phyloP scores from a whole-genome alignment of 768 basidiomycete species.

The Filobasidium floriforme region DNA sequence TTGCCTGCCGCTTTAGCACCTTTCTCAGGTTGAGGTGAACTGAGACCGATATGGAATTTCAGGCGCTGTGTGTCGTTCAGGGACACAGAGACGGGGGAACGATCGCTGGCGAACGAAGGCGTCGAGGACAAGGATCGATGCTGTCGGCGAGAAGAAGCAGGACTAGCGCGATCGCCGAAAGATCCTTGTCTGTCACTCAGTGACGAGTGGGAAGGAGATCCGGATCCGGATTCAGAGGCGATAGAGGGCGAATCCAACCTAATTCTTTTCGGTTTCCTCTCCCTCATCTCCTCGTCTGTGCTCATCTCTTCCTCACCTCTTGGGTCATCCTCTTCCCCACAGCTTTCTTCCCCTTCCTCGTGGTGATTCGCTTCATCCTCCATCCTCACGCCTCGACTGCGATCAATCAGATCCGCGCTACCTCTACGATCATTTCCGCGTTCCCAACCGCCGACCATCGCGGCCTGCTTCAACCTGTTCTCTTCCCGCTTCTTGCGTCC shows the following conservation, averaged over 20 bases:
- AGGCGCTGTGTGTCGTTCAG: not conserved
- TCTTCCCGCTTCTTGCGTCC: not conserved
- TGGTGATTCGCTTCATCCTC: not conserved
- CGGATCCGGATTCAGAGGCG: not conserved
- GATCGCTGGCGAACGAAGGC: not conserved
- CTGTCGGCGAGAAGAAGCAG: slow-evolving; percentile 6
- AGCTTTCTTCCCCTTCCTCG: not conserved
- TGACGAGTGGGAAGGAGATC: not conserved
- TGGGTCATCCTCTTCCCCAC: not conserved
- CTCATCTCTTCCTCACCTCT: not conserved
- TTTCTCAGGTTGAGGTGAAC: not conserved
- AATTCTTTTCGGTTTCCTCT: slow-evolving; percentile 19
- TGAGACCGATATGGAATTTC: not conserved
- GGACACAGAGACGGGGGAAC: slow-evolving; percentile 16
- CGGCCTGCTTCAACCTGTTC: not conserved
- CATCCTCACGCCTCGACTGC: not conserved
- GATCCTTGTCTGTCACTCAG: too few species aligned
- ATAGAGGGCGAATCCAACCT: slow-evolving; percentile 7
- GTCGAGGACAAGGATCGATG: not conserved
- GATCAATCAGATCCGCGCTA: not conserved
- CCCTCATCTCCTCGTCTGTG: slow-evolving; percentile 12
- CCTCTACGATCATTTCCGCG: not conserved
- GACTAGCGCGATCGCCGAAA: not conserved
- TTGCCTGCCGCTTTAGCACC: slow-evolving; percentile 19
- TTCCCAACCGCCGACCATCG: not conserved